A percentile compares a stretch with the other conserved stretches of the same genome.
These are phyloP conservation scores for Parathielavia appendiculata DNA, from an alignment of 495 filamentous ascomycete species.

Conservation along the genomic window DNA sequence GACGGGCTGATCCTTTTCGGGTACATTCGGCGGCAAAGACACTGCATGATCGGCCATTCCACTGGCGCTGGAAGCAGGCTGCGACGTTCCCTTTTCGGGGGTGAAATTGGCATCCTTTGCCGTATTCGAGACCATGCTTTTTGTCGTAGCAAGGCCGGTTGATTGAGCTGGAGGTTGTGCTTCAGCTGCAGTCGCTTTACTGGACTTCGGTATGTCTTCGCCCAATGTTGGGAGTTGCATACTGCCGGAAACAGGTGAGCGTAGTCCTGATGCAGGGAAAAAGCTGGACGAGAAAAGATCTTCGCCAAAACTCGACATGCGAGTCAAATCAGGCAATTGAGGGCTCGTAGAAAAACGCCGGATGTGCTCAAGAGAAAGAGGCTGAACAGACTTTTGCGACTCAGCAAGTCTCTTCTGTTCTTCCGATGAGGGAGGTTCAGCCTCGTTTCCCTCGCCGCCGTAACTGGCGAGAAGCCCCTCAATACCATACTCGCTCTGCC, in stretches of 20 bases:
- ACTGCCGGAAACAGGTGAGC: conserved; percentile 11
- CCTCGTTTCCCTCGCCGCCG: conserved; percentile 13
- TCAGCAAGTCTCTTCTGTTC: not conserved
- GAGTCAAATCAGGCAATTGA: conserved; percentile 58
- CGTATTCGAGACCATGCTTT: not conserved
- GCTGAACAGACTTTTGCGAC: conserved; percentile 52
- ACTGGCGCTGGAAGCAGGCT: not conserved
- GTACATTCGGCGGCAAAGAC: conserved; percentile 10
- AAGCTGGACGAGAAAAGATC: conserved; percentile 37
- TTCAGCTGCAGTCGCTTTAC: not conserved
- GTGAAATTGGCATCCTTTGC: not conserved
- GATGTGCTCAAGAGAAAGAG: conserved; percentile 49
- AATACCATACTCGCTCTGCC: conserved; percentile 54
- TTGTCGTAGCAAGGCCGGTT: not conserved
- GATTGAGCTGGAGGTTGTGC: not conserved
- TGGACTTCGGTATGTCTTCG: not conserved
- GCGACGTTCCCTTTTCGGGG: not conserved
- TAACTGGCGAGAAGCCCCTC: conserved; percentile 36
- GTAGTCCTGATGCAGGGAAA: conserved; percentile 5
- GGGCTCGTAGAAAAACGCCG: conserved; percentile 43
- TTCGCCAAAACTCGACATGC: conserved; percentile 60
- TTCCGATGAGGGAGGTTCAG: conserved; percentile 11
- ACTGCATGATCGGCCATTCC: conserved; percentile 13
- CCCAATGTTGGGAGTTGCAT: not conserved
- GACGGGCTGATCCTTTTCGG: conserved; percentile 5